Base-by-base conservation (phyloP, 2,329 filamentous ascomycete species). In the Cladosporium phlei region DNA sequence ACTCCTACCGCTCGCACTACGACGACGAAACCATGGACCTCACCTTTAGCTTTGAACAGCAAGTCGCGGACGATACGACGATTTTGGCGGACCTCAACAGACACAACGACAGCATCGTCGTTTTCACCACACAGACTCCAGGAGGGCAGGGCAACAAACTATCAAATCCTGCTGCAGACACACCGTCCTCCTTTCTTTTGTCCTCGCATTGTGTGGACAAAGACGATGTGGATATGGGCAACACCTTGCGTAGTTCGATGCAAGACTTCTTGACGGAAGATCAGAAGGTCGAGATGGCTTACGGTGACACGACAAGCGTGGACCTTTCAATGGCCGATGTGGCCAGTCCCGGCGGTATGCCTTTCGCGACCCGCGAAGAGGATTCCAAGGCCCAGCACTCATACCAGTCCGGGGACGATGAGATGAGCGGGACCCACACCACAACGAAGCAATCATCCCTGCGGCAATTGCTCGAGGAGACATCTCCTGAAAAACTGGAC, bases 401-500 rank as follows among this genome's bases (percentile, higher is more conserved):
- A 4, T 33, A 43, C 19, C 34, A 32, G 28, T 17, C 19, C 37
- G 16, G 21, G 6, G 22, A 27, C 9, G n/a, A 16, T 22, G 28
- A 14, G 22, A 19, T 27, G 12, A 19, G 11, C 9, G 37, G 28
- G 3, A 22, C 25, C 10, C 5, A 27, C n/a, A 19, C 20, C 21
- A 22, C 21, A 9, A 11, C 37, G 12, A 12, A 9, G 10, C 34
- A 46, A 21, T 33, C 48, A 39, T 45, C 56, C 14, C 46, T 73
- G 14, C 58, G 62, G 30, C 48, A 58, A 21, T 53, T 72, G 11
- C 58, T 67, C 3, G 55, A 59, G 3, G 58, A 65, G 10, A 49
- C 59, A 2, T 48, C 58, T 2, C 59, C 64, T 0, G 56, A 65
- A 21, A 55, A 66, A 10, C 58, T 73, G 1, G 70, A 73, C 49